These are phyloP conservation scores for Fusarium musae DNA, from an alignment of 2,329 filamentous ascomycete genomes.

Conservation along the genomic window DNA sequence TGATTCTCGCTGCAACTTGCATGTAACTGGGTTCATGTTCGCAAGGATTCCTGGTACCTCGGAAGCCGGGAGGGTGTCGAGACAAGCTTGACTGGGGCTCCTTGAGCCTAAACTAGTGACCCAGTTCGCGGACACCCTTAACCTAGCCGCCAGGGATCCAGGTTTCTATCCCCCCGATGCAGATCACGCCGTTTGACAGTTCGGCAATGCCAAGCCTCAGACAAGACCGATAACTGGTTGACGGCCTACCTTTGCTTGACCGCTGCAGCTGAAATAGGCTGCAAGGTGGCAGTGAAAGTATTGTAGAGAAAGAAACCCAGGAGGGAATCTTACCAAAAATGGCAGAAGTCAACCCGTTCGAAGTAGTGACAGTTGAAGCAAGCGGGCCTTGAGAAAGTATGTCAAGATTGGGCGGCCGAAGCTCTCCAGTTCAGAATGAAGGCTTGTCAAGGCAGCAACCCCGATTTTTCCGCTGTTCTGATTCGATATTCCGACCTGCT, in stretches of 20 bases:
- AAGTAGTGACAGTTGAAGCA: background rate
- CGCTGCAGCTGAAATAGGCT: background rate
- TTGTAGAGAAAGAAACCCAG: background rate
- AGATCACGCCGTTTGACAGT: constrained; percentile 48
- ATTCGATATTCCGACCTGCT: background rate
- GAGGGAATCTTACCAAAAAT: background rate
- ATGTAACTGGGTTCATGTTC: constrained; percentile 36
- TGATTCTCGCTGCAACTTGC: constrained; percentile 42
- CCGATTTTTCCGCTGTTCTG: background rate
- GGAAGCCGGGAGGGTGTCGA: constrained; percentile 36
- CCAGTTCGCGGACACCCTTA: constrained; percentile 37
- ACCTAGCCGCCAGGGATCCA: constrained; percentile 41
- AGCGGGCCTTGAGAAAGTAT: background rate
- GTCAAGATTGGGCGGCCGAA: background rate
- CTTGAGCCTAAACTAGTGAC: constrained; percentile 41
- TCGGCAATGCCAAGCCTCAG: constrained; percentile 39
- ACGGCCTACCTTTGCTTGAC: constrained; percentile 6
- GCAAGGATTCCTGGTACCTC: constrained; percentile 32
- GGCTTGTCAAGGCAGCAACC: background rate
- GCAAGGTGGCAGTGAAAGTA: background rate
- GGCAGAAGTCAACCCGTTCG: background rate
- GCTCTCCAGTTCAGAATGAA: background rate
- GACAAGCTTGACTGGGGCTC: constrained; percentile 39
- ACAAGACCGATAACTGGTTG: constrained; percentile 19
- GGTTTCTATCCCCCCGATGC: constrained; percentile 44